Evolutionary conservation across 2,329 filamentous ascomycete species (phyloP), one percentile per base, ranked within the genome.

Genomic region (Cryphonectria japonica): DNA sequence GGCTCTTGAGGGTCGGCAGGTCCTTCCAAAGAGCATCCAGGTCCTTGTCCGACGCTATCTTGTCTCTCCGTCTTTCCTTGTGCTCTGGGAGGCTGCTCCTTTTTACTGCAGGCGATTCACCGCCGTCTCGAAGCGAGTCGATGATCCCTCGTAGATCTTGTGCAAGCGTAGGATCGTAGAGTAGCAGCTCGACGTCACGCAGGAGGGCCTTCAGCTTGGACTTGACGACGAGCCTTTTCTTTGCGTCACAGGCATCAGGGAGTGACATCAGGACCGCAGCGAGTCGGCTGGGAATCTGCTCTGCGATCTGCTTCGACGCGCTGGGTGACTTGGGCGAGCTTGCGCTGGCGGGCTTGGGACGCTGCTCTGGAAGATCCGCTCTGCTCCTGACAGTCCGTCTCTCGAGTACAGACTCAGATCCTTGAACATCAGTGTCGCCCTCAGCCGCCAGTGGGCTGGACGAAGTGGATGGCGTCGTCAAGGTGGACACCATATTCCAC

Each of bases 151-250:
- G 39, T 16, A 65, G 7, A 16, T 65, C 63, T 22, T 65, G 63
- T 7, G 63, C 63, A 34, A 65, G 63, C 43, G 26, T 46, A 13
- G 63, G 63, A 41, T 65, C 63, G 43, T 52, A 29, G 8, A 65
- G 43, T 0, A 50, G 41, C 29, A 50, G 9, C 22, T 65, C 63
- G 22, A 65, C 63, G 14, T 65, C 63, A 16, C 63, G 63, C 16
- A 65, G 63, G 11, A 65, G 63, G 7, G 63, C 63, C 41, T 65
- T 65, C 14, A 65, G 63, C 63, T 65, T 65, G 13, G 63, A 50
- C 41, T 34, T 65, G 63, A 65, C 43, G 26, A 65, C 41, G 16
- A 32, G 26, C 43, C 32, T 26, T 43, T 52, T 65, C 63, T 65
- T 65, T 11, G n/a, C 37, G 19, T 50, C 29, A 1, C 26, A 52